phyloP scores from a whole-genome alignment of 2,329 filamentous ascomycete genomes.

The Xylaria sp. region DNA sequence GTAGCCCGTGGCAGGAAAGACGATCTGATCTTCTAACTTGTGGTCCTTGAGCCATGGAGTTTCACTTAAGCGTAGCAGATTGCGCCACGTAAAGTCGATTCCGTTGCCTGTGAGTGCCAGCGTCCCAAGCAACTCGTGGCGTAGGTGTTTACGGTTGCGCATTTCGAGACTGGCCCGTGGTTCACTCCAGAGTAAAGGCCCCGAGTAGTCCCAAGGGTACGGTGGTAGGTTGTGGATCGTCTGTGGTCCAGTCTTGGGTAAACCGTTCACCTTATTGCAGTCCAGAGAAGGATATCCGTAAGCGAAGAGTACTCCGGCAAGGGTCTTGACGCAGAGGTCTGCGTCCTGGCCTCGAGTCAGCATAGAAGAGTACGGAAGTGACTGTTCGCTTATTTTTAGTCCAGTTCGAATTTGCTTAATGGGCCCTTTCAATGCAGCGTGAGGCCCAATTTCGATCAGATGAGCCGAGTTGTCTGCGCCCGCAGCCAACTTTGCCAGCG shows the following conservation, averaged over 20 bases:
- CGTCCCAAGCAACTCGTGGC: slow-evolving; percentile 55
- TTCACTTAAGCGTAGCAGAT: neutral
- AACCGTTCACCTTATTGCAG: too few relatives aligned
- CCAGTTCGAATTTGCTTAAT: slow-evolving; percentile 44
- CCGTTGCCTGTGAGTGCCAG: slow-evolving; percentile 22
- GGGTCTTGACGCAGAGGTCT: slow-evolving; percentile 6
- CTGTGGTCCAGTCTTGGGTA: too few relatives aligned
- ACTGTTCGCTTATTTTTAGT: neutral
- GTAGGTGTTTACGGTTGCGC: slow-evolving; percentile 41
- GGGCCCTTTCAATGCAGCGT: slow-evolving; percentile 50
- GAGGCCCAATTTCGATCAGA: slow-evolving; percentile 19
- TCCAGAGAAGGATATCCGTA: too few relatives aligned
- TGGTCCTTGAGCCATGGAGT: slow-evolving; percentile 19
- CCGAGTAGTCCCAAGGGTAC: slow-evolving; percentile 13
- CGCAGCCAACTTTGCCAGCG: too few relatives aligned
- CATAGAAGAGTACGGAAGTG: neutral
- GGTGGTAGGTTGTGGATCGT: slow-evolving; percentile 2
- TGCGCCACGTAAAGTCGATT: slow-evolving; percentile 37
- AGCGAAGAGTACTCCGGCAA: slow-evolving; percentile 27
- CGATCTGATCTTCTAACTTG: neutral
- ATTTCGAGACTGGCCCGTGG: slow-evolving; percentile 46
- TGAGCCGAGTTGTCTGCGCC: too few relatives aligned
- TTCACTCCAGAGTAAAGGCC: slow-evolving; percentile 37
- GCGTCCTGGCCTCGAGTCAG: slow-evolving; percentile 19
- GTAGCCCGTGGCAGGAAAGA: slow-evolving; percentile 26